Conservation (phyloP, 208 protist species). For the Leptomonas pyrrhocoris region DNA sequence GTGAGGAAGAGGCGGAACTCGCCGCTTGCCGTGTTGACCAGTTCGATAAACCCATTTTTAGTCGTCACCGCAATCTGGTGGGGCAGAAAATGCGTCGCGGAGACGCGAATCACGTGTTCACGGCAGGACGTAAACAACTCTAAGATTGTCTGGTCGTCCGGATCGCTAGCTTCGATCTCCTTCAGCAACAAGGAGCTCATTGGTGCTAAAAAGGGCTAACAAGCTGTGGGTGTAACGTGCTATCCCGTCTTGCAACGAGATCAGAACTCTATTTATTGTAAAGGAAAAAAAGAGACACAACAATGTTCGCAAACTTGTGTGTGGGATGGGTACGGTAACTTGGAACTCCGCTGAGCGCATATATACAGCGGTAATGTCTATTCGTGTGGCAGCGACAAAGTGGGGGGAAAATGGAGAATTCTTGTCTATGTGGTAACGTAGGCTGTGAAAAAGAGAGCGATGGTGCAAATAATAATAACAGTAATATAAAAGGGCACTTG, state of each 20-base stretch:
- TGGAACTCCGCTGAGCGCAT: too few relatives aligned
- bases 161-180: conserved; percentile 55
- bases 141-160: conserved; percentile 51
- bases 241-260: not conserved
- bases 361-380: too few relatives aligned
- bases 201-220: not conserved
- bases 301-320: not conserved
- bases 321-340: not conserved
- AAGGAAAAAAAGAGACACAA: not conserved
- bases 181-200: conserved; percentile 57
- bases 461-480: too few relatives aligned
- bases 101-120: conserved; percentile 62
- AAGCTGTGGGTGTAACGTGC: not conserved
- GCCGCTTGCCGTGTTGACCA: conserved; percentile 66
- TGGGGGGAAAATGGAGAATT: too few relatives aligned
- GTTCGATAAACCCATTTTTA: conserved; percentile 77
- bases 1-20: conserved; percentile 83
- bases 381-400: too few relatives aligned
- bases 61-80: conserved; percentile 73
- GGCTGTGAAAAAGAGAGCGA: too few relatives aligned
- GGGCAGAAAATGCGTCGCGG: conserved; percentile 46
- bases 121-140: conserved; percentile 72
- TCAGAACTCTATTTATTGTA: not conserved
- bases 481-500: too few relatives aligned
- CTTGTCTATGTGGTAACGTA: too few relatives aligned